Percentiles rank a stretch among this genome's conserved stretches.
Evolutionary conservation across 129 eudicot genomes (phyloP).

Genomic region (Flaveria linearis): DNA sequence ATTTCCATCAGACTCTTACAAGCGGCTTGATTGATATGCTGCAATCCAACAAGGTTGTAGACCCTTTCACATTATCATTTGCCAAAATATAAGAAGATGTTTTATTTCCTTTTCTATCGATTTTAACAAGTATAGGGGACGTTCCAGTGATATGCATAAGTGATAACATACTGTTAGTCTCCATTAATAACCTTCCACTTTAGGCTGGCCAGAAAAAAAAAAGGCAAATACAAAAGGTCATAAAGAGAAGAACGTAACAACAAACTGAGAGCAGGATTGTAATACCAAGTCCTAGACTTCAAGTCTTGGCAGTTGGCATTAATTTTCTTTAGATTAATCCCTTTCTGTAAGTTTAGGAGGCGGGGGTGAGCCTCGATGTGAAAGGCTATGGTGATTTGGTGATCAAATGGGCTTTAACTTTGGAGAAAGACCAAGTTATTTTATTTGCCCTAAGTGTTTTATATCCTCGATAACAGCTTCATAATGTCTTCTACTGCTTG

Average conservation of each 20-base stretch:
- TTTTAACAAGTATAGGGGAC: not conserved
- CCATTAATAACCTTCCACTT: not conserved
- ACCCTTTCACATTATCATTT: constrained; percentile 11
- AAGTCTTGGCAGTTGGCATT: not conserved
- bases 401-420: not conserved
- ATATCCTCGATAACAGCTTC: constrained; percentile 6
- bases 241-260: not conserved
- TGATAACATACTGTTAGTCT: not conserved
- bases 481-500: constrained; percentile 10
- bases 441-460: not conserved
- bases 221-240: not conserved
- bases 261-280: constrained; percentile 8
- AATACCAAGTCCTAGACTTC: not conserved
- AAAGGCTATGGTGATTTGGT: constrained; percentile 8
- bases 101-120: not conserved
- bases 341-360: not conserved
- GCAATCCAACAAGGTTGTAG: constrained; percentile 65
- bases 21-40: constrained; percentile 68
- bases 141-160: not conserved
- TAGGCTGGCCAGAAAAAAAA: not conserved
- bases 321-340: not conserved
- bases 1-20: constrained; percentile 49
- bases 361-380: not conserved
- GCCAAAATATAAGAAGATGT: not conserved
- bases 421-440: not conserved